Base-by-base conservation (phyloP, 2,329 filamentous ascomycete genomes). In the Shiraia bambusicola region DNA sequence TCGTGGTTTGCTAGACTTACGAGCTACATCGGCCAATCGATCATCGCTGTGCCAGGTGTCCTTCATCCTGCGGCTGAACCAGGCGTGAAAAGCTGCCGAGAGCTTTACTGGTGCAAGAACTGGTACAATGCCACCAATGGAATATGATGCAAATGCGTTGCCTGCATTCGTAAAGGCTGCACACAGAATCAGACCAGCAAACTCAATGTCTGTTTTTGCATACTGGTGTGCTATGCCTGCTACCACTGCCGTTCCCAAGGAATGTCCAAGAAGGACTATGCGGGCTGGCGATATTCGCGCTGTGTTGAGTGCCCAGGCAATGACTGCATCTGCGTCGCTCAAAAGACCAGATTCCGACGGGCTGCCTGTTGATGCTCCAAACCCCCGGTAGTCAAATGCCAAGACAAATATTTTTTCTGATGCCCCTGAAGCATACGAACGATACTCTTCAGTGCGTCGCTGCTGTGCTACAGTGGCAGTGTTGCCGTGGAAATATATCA, bases 301-400 rank as follows among this genome's bases (percentile, higher is more conserved):
- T 1, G 78, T 75, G n/a, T 81, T 72, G 31, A 90, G 74, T 3
- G 87, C 86, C 74, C 86, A 94, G 42, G 90, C 79, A 2, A 95
- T 75, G 1, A 88, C 72, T 0, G 90, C 77, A 8, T 86, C 74
- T 12, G 84, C 89, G 62, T 97, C 92, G 9, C 80, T 80, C 38
- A 95, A 85, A 3, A 96, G 71, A 0, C 92, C 92, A 28, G 78
- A 70, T 69, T 97, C 92, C 0, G 83, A 85, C 0, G 92, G 92
- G 2, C 71, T 72, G 9, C 92, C 92, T 1, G 84, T 88, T 5
- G 88, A 94, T 33, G 81, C 78, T 1, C 91, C 92, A 56, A 89
- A 97, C 1, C 91, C 91, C 22, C 91, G 86, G 66, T 96, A 96
- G 72, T 96, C 91, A 51, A 96, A 83, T n/a, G 88, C 79, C 11